Base-by-base conservation (phyloP, 1,284 basidiomycete genomes). In the Bondarzewia mesenterica region DNA sequence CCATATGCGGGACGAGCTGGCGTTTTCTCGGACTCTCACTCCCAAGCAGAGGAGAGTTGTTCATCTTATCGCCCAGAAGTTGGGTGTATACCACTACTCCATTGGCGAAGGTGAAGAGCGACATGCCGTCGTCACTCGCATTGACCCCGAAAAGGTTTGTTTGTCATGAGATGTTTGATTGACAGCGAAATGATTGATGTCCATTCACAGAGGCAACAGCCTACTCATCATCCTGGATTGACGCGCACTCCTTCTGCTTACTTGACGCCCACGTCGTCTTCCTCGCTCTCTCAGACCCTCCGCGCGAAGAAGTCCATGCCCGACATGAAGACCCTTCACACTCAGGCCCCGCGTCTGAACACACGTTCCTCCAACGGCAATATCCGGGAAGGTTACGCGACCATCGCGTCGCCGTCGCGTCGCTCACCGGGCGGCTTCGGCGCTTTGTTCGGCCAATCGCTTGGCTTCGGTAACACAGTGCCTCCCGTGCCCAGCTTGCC, bases 251-350 rank as follows among this genome's bases (percentile, higher is more conserved):
- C 85, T 20, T 86, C 79, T 29, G 82, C 78, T 18, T 89, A 84
- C 65, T 74, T 85, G 46, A 74, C 73, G 26, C 74, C 74, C 20
- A 75, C 75, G 10, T 67, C 74, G 46, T 66, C 72, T 48, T 73
- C 78, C 51, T 57, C 77, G 38, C 71, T 56, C 21, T 23, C 53
- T 16, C 55, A 49, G 38, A 22, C 80, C 25, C 74, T 95, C 50
- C 82, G 92, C 44, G 81, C 85, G 65, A 96, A 96, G 74, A 95
- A 95, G 69, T 94, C 91, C 15, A 96, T 96, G 93, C 93, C 93
- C 3, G 89, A 82, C 72, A 89, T 82, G 85, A 89, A 88, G 68
- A 89, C 77, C 53, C 72, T 89, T 52, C 88, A 92, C 50, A 80
- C 87, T 37, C 85, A 86, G 49, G 78, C 87, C 1, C 83, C 89